These are phyloP conservation scores for Geosmithia morbida DNA, from an alignment of 2,329 filamentous ascomycete genomes.

Conservation along the genomic window DNA sequence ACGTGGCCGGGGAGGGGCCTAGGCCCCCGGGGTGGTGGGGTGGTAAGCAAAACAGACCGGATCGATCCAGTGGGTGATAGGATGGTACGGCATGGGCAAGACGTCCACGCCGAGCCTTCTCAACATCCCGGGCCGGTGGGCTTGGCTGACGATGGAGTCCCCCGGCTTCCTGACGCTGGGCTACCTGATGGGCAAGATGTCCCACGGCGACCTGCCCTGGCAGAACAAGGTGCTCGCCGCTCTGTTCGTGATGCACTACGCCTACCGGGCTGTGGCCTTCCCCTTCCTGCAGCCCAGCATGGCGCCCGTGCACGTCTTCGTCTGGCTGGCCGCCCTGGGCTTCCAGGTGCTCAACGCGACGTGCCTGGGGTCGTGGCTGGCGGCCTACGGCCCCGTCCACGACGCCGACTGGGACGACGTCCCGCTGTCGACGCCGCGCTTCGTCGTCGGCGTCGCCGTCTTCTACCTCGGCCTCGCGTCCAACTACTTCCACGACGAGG, in stretches of 20 bases:
- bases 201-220: slow-evolving; percentile 50
- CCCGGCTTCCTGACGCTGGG: slow-evolving; percentile 64
- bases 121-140: slow-evolving; percentile 80
- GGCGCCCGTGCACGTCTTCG: slow-evolving; percentile 66
- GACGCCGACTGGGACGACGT: slow-evolving; percentile 28
- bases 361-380: slow-evolving; percentile 67
- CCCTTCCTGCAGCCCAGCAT: slow-evolving; percentile 82
- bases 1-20: too few relatives aligned
- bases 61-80: slow-evolving; percentile 58
- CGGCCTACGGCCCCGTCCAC: slow-evolving; percentile 60
- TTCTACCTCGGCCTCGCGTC: slow-evolving; percentile 64
- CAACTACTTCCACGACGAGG: slow-evolving; percentile 85
- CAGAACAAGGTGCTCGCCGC: slow-evolving; percentile 64
- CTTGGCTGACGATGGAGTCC: slow-evolving; percentile 80
- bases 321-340: slow-evolving; percentile 47
- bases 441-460: slow-evolving; percentile 51
- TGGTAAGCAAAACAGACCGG: slow-evolving; percentile 25
- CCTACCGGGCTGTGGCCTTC: slow-evolving; percentile 73
- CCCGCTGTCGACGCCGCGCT: slow-evolving; percentile 26
- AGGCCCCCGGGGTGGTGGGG: too few relatives aligned
- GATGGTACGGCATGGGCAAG: slow-evolving; percentile 86
- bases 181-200: slow-evolving; percentile 63
- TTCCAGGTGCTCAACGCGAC: slow-evolving; percentile 78
- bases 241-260: slow-evolving; percentile 71
- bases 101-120: slow-evolving; percentile 60